Base-by-base conservation (phyloP, 2,329 filamentous ascomycete species). In the Chaetomiaceae sp. region DNA sequence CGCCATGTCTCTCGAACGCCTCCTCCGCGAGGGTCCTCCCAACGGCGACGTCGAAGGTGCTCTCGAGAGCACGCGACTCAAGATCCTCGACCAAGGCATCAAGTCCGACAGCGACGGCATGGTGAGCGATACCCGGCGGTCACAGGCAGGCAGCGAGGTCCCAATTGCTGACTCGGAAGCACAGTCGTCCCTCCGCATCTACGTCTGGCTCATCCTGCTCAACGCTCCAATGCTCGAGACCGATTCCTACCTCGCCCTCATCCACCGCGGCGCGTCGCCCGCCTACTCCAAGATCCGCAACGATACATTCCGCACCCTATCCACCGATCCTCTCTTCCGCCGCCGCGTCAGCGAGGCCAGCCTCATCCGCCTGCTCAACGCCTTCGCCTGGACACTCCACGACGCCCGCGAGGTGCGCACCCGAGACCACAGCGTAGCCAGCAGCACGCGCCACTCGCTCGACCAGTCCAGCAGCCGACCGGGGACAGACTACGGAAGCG, bases 201-300 rank as follows among this genome's bases (percentile, higher is more conserved):
- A 99, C 70, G 83, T 95, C 60, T 99, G 94, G 94, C 81, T 97
- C 37, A 89, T 96, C 62, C 82, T 99, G 12, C 86, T 99, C 63
- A 89, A 96, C 66, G 86, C 91, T 29, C 85, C 90, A 6, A 84
- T 95, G 39, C 76, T 96, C 59, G 81, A 85, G 40, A 96, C 94
- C 54, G 89, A 96, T 64, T 80, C 87, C 57, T 99, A 99, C 69
- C 87, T 97, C 60, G 81, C 83, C 53, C 86, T 97, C 40, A 87
- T 99, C 60, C 91, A 95, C 66, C 89, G 94, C 59, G 92, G 94
- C 58, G 88, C 92, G 22, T 97, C 92, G 3, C 91, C 92, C 1
- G 91, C 91, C 42, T 96, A 99, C 73, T 84, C 89, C 65, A 99
- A 99, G 74, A 99, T 99, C 67, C 89, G 91, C 68, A 96, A 99